Evolutionary conservation across 108 stramenopile genomes (phyloP).

Genomic region (Seminavis robusta): DNA sequence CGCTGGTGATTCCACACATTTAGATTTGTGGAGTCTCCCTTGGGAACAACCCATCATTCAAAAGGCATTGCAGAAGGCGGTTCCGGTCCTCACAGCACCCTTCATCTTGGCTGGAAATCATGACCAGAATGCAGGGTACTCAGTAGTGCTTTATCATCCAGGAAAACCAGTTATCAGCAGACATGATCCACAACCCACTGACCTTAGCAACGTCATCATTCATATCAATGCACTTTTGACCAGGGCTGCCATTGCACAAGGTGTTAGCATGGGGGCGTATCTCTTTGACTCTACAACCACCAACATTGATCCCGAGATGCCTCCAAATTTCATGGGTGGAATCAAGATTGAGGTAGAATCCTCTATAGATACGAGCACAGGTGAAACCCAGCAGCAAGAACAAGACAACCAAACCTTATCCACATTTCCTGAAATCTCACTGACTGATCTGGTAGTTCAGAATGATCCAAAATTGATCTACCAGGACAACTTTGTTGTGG

Average conservation of each 20-base stretch:
- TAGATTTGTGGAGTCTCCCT: conserved; percentile 5
- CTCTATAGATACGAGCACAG: too few relatives aligned
- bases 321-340: neutral
- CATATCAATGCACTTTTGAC: neutral
- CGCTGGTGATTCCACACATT: neutral
- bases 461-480: neutral
- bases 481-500: neutral
- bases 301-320: neutral
- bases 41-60: neutral
- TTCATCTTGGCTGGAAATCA: too few relatives aligned
- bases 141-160: too few relatives aligned
- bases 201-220: neutral
- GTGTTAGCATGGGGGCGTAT: neutral
- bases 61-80: neutral
- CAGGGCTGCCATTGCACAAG: neutral
- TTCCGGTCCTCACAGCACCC: neutral
- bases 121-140: neutral
- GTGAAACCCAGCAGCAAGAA: too few relatives aligned
- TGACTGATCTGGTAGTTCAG: too few relatives aligned
- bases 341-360: neutral
- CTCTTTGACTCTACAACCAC: neutral
- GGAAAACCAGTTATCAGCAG: neutral
- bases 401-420: neutral
- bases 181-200: neutral
- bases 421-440: neutral